Percentiles rank a stretch among this genome's conserved stretches.
Evolutionary conservation across 208 protist species (phyloP).

Genomic region (Borovskyia barvae): DNA sequence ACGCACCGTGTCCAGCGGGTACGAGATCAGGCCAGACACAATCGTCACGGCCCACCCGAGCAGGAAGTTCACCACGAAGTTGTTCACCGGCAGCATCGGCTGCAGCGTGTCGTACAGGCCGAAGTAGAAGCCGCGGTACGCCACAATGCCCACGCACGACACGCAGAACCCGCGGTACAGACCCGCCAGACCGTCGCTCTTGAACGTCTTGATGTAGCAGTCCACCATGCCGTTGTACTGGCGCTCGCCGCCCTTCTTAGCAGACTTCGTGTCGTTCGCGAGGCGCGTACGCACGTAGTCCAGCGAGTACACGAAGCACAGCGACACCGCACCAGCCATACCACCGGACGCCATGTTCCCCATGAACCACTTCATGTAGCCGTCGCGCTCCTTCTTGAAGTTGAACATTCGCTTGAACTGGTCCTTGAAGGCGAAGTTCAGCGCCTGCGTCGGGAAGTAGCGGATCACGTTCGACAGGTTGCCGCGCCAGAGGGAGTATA

Average conservation of each 20-base stretch:
- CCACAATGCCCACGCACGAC: slow-evolving; percentile 94
- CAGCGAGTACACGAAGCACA: slow-evolving; percentile 96
- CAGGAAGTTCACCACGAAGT: slow-evolving; percentile 71
- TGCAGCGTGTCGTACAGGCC: slow-evolving; percentile 93
- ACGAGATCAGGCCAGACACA: slow-evolving; percentile 77
- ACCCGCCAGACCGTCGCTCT: slow-evolving; percentile 67
- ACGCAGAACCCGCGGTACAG: slow-evolving; percentile 97
- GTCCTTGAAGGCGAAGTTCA: slow-evolving; percentile 99
- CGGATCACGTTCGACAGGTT: slow-evolving; percentile 97
- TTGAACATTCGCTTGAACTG: slow-evolving; percentile 95
- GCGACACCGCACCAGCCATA: slow-evolving; percentile 94
- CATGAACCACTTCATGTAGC: slow-evolving; percentile 85
- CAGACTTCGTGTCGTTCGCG: slow-evolving; percentile 89
- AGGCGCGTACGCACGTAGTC: slow-evolving; percentile 98
- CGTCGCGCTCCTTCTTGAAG: slow-evolving; percentile 78
- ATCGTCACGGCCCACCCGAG: slow-evolving; percentile 75
- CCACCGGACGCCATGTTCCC: slow-evolving; percentile 96
- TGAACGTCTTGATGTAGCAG: slow-evolving; percentile 92
- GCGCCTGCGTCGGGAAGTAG: slow-evolving; percentile 98
- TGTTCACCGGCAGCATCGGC: slow-evolving; percentile 64
- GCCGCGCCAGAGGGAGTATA: slow-evolving; percentile 95
- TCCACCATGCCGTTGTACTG: slow-evolving; percentile 96
- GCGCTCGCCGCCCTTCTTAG: slow-evolving; percentile 81
- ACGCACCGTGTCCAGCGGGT: slow-evolving; percentile 98
- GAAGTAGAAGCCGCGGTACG: slow-evolving; percentile 97